These are phyloP conservation scores for Boletus sp. DNA, from an alignment of 768 basidiomycete genomes.

Conservation along the genomic window DNA sequence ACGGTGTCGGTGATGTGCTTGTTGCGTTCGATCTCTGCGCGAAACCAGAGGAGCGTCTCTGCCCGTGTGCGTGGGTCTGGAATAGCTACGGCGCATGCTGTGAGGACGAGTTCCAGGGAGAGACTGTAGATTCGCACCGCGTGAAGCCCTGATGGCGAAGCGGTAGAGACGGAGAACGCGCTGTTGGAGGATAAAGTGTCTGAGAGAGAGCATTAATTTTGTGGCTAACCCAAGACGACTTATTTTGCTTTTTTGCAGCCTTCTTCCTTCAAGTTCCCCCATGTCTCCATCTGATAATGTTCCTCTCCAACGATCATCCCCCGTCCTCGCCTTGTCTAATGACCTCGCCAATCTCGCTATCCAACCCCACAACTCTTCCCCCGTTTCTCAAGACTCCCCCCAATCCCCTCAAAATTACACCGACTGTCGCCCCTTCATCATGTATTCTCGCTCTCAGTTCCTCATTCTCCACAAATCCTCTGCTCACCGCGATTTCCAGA, in stretches of 20 bases:
- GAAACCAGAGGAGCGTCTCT: conserved; percentile 73
- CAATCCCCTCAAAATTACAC: conserved; percentile 18
- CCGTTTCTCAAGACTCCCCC: conserved; percentile 8
- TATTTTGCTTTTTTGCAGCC: conserved; percentile 16
- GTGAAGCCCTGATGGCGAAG: conserved; percentile 62
- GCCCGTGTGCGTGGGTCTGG: conserved; percentile 55
- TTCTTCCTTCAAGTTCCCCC: conserved; percentile 20
- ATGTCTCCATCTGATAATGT: conserved; percentile 34
- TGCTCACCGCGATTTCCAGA: conserved; percentile 32
- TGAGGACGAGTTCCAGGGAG: conserved; percentile 1
- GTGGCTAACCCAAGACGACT: conserved; percentile 6
- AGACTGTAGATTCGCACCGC: conserved; percentile 41
- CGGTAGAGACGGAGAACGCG: conserved; percentile 63
- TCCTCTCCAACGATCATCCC: conserved; percentile 9
- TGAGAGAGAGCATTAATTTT: conserved; percentile 45
- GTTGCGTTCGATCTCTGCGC: conserved; percentile 66
- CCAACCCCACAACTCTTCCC: conserved; percentile 14
- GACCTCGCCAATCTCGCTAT: conserved; percentile 33
- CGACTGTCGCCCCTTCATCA: conserved; percentile 44
- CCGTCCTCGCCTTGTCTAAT: conserved; percentile 30
- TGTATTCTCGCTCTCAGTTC: conserved; percentile 69
- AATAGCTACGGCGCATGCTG: conserved; percentile 44
- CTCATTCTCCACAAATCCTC: conserved; percentile 68
- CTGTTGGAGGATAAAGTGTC: conserved; percentile 69
- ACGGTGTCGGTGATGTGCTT: conserved; percentile 54